Base-by-base conservation (phyloP, 2,329 filamentous ascomycete genomes). In the Hymenoscyphus fructigenus region DNA sequence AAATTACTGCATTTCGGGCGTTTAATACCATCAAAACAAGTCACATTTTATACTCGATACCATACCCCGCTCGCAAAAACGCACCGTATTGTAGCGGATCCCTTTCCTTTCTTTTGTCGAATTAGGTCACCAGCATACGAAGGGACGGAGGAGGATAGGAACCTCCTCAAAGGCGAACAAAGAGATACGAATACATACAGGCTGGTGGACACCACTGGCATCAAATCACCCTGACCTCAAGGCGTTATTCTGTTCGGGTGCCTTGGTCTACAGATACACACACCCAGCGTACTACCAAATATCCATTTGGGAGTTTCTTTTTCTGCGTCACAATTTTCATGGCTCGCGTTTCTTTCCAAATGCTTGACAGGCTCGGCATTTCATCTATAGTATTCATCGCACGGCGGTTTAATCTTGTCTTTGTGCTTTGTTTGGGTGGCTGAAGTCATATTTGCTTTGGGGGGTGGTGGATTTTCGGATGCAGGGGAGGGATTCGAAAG, bases 61-160 rank as follows among this genome's bases (percentile, higher is more conserved):
- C 66, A 69, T 65, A 64, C 41, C 60, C 56, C 17, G 28, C n/a
- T 34, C 53, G 53, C 76, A 92, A 88, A 73, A 26, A 47, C 12
- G 34, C 36, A 36, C 23, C 28, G 38, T 26, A 14, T 12, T 26
- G 59, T 44, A 23, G 59, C 29, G 47, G n/a, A 56, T 61, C 26
- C 26, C 32, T 38, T 61, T 34, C n/a, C 5, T 57, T 61, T 55
- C 47, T 29, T 53, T 63, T 57, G 57, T 63, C 41, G 34, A 59
- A 44, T n/a, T 26, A 20, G 29, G n/a, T 26, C 26, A 63, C 28
- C 56, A 38, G 61, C 57, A 59, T 63, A 55, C 29, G 28, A 34
- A 32, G n/a, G 44, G 34, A 36, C 4, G 34, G 34, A 36, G 34
- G n/a, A 47, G 44, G 44, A 50, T 15, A 20, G 4, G 44, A 1